Base-by-base conservation (phyloP, 352 stramenopile genomes). In the Phytophthora fragariae region DNA sequence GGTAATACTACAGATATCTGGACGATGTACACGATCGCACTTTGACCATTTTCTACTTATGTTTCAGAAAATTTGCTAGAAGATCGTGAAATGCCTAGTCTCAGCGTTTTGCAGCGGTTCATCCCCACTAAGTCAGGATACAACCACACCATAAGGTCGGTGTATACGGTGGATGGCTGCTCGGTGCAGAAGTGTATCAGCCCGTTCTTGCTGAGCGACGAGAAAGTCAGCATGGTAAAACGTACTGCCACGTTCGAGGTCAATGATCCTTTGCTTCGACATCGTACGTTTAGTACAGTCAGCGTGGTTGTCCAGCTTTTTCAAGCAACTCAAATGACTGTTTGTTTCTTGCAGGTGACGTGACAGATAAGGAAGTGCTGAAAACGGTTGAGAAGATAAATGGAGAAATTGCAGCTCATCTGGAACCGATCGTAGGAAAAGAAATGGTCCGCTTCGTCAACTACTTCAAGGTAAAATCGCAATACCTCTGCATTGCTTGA, bases 41-140 rank as follows among this genome's bases (percentile, higher is more conserved):
- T 31, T 5, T 54, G 47, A 31, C 47, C 11, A 24, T 21, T 52
- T 52, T 56, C 5, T 47, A 9, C 47, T 54, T n/a, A 4, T 54
- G 17, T 1, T 73, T 31, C 33, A 79, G 72, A 72, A 14, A 47
- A 80, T 29, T 65, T 93, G 31, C 67, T 91, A 21, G 65, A 76
- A 58, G 64, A 81, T 15, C 83, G 84, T 9, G 84, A 91, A 17
- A 91, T 88, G 15, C 84, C 84, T 46, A 57, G 70, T 8, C 39
- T 89, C 21, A 89, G 83, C 39, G 77, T 94, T 5, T 72, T 94
- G 31, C 85, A 94, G 67, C 79, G 81, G 12, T 93, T 91, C 54
- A 71, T 94, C 5, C 82, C 83, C 9, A 91, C 84, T 1, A 82
- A 88, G 21, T 92, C 88, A 7, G 82, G 85, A 27, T 93, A 91